Evolutionary conservation across 768 basidiomycete genomes (phyloP).

Genomic region (Collybiopsis luxurians): DNA sequence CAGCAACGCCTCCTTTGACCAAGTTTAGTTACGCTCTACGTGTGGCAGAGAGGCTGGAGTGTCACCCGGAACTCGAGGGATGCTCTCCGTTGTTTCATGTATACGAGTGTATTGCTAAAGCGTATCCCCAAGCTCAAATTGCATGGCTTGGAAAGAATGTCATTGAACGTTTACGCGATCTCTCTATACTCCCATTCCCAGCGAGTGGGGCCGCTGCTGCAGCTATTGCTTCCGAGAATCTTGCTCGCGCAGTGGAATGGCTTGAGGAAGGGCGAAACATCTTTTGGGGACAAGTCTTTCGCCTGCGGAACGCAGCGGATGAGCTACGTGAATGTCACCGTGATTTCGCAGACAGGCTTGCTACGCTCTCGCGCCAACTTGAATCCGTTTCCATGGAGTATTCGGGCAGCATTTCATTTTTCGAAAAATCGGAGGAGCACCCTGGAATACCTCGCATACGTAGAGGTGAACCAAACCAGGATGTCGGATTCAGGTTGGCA

Average conservation of each 20-base stretch:
- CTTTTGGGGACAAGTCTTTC: conserved; percentile 17
- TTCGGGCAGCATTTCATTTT: neutral
- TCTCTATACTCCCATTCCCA: neutral
- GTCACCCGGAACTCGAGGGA: neutral
- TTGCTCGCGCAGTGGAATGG: conserved; percentile 14
- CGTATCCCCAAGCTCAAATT: too few species aligned
- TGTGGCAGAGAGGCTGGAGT: neutral
- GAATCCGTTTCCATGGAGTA: neutral
- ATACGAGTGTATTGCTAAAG: neutral
- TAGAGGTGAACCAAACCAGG: neutral
- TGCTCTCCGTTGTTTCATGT: neutral
- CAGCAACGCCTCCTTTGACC: neutral
- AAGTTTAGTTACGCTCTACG: neutral
- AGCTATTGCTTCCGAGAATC: neutral
- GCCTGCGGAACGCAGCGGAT: conserved; percentile 14
- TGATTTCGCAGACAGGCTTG: conserved; percentile 4
- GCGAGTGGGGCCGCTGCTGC: neutral
- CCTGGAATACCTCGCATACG: neutral
- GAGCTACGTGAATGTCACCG: conserved; percentile 8
- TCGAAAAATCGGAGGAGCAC: neutral
- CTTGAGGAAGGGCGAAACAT: conserved; percentile 17
- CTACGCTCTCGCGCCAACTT: neutral
- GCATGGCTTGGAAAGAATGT: neutral
- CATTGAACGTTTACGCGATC: neutral
- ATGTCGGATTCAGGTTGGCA: neutral